Conservation (phyloP, 805 yeast genomes). For the Scheffersomyces coipomensis region DNA sequence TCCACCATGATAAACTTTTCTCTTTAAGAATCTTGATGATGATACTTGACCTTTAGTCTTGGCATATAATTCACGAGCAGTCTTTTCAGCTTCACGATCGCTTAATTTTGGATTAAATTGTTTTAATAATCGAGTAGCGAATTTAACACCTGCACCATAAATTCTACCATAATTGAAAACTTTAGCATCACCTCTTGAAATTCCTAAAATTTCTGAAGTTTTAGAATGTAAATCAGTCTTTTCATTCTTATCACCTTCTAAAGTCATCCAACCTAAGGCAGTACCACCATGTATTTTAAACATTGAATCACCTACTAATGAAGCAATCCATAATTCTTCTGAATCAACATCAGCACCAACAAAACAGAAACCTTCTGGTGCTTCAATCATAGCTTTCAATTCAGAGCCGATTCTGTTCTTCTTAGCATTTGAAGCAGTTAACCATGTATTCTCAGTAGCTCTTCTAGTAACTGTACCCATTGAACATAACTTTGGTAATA, state of each 20-base stretch:
- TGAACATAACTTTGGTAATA: constrained; percentile 78
- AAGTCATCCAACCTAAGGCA: constrained; percentile 98
- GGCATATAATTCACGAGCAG: constrained; percentile 67
- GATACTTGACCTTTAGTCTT: constrained; percentile 71
- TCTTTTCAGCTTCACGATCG: constrained; percentile 61
- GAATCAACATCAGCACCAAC: constrained; percentile 99
- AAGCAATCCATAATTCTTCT: constrained; percentile 97
- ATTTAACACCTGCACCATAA: constrained; percentile 94
- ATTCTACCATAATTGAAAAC: constrained; percentile 95
- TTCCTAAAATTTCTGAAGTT: constrained; percentile 87
- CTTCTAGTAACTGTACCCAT: constrained; percentile 98
- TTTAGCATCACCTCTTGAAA: constrained; percentile 88
- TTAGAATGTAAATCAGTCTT: constrained; percentile 95
- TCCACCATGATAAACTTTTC: constrained; percentile 73
- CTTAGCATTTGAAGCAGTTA: constrained; percentile 95
- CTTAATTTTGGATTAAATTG: constrained; percentile 74
- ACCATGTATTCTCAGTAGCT: constrained; percentile 97
- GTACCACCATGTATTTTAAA: constrained; percentile 93
- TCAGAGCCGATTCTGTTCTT: constrained; percentile 86
- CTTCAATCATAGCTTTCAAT: constrained; percentile 77
- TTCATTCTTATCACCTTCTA: constrained; percentile 89
- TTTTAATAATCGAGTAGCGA: constrained; percentile 80
- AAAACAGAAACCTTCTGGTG: constrained; percentile 86
- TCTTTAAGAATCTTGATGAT: neutral
- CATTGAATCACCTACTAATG: constrained; percentile 87